Conservation (phyloP, 805 yeast genomes). For the Trichomonascus vanleenenianus region DNA sequence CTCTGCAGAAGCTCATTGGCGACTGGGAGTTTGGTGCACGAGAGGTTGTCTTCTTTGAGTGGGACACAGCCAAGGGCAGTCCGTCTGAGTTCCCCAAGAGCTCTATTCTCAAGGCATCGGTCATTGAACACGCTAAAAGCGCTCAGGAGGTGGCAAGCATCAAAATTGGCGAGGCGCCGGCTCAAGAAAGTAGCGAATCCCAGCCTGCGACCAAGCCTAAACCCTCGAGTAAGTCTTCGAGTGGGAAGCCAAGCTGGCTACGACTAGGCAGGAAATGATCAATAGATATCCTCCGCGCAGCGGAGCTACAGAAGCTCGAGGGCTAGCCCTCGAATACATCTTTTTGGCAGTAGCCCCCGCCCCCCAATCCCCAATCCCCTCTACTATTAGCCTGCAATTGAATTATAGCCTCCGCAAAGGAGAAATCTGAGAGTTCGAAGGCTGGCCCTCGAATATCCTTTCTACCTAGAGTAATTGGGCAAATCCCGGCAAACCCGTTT, state of each 20-base stretch:
- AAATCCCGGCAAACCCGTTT: too few relatives aligned
- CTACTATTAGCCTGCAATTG: too few relatives aligned
- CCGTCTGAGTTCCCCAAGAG: not conserved
- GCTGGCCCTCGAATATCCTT: too few relatives aligned
- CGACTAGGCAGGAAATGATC: slow-evolving; percentile 9
- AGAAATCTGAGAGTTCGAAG: too few relatives aligned
- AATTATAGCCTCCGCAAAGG: too few relatives aligned
- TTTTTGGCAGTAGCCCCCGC: too few relatives aligned
- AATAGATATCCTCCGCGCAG: too few relatives aligned
- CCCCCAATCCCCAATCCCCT: too few relatives aligned
- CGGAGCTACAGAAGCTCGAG: too few relatives aligned
- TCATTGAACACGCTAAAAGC: slow-evolving; percentile 27
- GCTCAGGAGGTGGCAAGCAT: slow-evolving; percentile 28
- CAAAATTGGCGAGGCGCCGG: slow-evolving; percentile 9
- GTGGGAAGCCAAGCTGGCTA: slow-evolving; percentile 15
- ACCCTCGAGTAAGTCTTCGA: not conserved
- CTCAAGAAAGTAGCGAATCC: not conserved
- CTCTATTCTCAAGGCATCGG: slow-evolving; percentile 11
- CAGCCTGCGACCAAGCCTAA: not conserved
- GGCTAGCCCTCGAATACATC: too few relatives aligned
- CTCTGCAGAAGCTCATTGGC: slow-evolving; percentile 25
- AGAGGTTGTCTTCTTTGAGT: slow-evolving; percentile 36
- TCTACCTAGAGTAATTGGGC: too few relatives aligned
- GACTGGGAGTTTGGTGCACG: slow-evolving; percentile 41
- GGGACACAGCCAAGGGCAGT: slow-evolving; percentile 10